Percentiles rank a stretch among this genome's conserved stretches.
Conservation (phyloP, 768 basidiomycete genomes). For the Amanita muscaria region DNA sequence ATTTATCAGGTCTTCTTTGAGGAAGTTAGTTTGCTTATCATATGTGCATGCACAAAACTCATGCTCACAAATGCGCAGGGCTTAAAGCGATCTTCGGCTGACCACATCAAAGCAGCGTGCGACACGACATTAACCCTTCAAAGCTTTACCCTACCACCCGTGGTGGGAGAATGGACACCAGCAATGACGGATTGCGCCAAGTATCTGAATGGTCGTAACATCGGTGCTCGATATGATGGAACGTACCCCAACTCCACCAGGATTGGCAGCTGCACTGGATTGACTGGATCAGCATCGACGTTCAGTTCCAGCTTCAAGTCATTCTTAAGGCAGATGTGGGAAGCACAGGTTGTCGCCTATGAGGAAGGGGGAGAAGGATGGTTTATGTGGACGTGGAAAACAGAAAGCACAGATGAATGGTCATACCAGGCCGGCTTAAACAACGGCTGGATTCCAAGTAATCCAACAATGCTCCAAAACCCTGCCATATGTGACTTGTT, state of each 20-base stretch:
- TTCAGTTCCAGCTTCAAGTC: constrained; percentile 76
- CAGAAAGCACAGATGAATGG: constrained; percentile 84
- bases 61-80: neutral
- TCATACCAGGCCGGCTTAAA: constrained; percentile 73
- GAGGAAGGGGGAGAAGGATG: constrained; percentile 64
- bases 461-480: constrained; percentile 39
- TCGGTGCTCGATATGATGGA: constrained; percentile 60
- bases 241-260: constrained; percentile 50
- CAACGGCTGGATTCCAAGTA: constrained; percentile 77
- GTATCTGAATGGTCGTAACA: constrained; percentile 78
- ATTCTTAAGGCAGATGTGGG: constrained; percentile 76
- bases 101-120: constrained; percentile 61
- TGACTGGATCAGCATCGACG: constrained; percentile 62
- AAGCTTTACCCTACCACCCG: constrained; percentile 59
- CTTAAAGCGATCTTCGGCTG: constrained; percentile 21
- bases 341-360: constrained; percentile 71
- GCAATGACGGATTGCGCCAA: constrained; percentile 71
- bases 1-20: constrained; percentile 69
- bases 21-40: constrained; percentile 30
- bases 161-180: constrained; percentile 86
- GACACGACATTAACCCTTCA: constrained; percentile 33
- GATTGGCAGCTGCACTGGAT: constrained; percentile 65
- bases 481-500: constrained; percentile 60
- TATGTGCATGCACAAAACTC: constrained; percentile 3
- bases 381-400: constrained; percentile 82